Evolutionary conservation across 116 monocot species (phyloP).

Genomic region (Zostera marina): DNA sequence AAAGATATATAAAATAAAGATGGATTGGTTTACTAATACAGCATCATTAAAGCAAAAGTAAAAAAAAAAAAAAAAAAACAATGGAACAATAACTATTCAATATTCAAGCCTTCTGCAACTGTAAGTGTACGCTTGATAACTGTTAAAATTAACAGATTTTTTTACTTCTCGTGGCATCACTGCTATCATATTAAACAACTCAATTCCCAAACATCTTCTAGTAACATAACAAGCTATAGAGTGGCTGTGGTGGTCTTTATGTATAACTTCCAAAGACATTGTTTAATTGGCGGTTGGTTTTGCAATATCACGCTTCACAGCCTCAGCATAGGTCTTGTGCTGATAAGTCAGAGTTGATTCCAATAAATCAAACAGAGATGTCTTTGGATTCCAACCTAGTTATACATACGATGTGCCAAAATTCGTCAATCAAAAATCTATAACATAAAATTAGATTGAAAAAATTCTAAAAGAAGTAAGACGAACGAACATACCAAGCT

Average conservation of each 20-base stretch:
- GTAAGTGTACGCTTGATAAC: no score
- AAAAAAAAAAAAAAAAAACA: no score
- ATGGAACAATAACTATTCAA: no score
- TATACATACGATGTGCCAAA: not conserved
- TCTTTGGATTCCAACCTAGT: constrained; percentile 86
- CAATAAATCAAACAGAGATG: constrained; percentile 70
- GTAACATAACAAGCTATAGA: not conserved
- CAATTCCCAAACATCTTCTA: not conserved
- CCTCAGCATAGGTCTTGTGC: constrained; percentile 91
- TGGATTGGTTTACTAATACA: no score
- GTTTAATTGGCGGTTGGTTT: constrained; percentile 36
- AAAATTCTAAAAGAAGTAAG: not conserved
- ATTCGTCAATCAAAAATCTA: not conserved
- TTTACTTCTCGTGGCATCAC: no score
- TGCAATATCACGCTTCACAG: constrained; percentile 45
- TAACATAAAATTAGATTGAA: no score
- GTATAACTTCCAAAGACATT: constrained; percentile 6
- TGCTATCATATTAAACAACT: no score
- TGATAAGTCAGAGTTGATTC: constrained; percentile 86
- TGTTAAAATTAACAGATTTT: no score
- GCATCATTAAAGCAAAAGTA: no score
- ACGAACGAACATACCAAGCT: constrained; percentile 44
- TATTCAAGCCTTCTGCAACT: no score
- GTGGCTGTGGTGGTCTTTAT: not conserved
- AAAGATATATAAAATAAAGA: no score